These are phyloP conservation scores for Hypericum androsaemum DNA, from an alignment of 345 rosid genomes.

Conservation along the genomic window DNA sequence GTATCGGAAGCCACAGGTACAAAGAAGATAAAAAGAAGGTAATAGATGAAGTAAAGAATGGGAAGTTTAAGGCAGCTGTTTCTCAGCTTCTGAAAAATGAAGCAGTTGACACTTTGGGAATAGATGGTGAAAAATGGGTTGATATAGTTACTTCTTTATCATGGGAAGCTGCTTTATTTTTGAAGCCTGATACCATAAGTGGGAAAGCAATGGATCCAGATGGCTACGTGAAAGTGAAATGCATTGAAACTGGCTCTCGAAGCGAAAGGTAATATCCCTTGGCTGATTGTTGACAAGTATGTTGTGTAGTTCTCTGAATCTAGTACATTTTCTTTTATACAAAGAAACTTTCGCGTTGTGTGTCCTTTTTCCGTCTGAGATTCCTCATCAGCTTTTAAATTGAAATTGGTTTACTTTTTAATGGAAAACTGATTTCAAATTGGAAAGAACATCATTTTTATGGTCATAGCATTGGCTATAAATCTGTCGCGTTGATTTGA, in stretches of 20 bases:
- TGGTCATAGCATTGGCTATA: too few relatives aligned
- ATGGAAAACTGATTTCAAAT: too few relatives aligned
- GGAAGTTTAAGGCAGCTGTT: slow-evolving; percentile 54
- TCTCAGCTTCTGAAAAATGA: slow-evolving; percentile 50
- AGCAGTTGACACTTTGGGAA: slow-evolving; percentile 28
- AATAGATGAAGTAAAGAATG: slow-evolving; percentile 54
- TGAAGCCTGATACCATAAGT: slow-evolving; percentile 53
- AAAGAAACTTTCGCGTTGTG: too few relatives aligned
- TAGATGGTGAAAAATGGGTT: slow-evolving; percentile 52
- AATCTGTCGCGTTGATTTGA: too few relatives aligned
- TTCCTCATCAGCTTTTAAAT: too few relatives aligned
- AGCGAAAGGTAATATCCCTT: slow-evolving; percentile 42
- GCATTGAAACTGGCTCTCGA: slow-evolving; percentile 76
- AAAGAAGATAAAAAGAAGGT: slow-evolving; percentile 52
- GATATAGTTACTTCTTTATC: slow-evolving; percentile 62
- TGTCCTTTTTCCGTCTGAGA: too few relatives aligned
- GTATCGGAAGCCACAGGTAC: slow-evolving; percentile 26
- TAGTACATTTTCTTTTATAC: background rate
- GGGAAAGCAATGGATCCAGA: slow-evolving; percentile 52
- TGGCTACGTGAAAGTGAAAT: slow-evolving; percentile 74
- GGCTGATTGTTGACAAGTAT: background rate
- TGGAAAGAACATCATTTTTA: too few relatives aligned
- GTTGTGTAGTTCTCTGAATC: slow-evolving; percentile 1
- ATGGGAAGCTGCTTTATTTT: slow-evolving; percentile 79
- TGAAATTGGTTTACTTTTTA: too few relatives aligned